These are phyloP conservation scores for Cystofilobasidium bisporidii DNA, from an alignment of 768 basidiomycete genomes.

Conservation along the genomic window DNA sequence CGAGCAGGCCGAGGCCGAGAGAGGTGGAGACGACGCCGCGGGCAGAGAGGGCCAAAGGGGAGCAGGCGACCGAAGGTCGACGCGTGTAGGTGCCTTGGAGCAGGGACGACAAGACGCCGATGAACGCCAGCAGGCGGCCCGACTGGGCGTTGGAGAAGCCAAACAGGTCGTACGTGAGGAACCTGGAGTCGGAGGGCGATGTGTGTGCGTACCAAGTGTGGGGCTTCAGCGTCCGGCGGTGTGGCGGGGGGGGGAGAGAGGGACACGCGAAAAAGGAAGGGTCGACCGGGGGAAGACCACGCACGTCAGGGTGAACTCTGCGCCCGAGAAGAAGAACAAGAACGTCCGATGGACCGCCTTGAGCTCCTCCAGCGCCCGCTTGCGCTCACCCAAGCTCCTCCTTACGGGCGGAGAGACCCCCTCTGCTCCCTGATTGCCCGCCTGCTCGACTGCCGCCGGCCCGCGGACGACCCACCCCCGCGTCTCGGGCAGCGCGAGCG, in stretches of 20 bases:
- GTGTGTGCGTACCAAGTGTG: slow-evolving; percentile 10
- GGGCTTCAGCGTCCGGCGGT: no score
- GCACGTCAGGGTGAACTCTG: slow-evolving; percentile 86
- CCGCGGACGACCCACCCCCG: slow-evolving; percentile 44
- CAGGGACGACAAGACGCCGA: slow-evolving; percentile 80
- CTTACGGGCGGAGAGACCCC: neutral
- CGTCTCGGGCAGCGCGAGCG: slow-evolving; percentile 73
- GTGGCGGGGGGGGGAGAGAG: no score
- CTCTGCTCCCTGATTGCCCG: slow-evolving; percentile 30
- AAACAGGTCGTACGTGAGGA: slow-evolving; percentile 44
- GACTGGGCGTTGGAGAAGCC: slow-evolving; percentile 86
- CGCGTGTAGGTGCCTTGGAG: slow-evolving; percentile 94
- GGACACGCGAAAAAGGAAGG: slow-evolving; percentile 46
- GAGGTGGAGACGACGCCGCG: slow-evolving; percentile 68
- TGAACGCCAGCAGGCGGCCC: slow-evolving; percentile 60
- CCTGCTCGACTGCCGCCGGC: neutral
- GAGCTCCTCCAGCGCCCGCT: slow-evolving; percentile 52
- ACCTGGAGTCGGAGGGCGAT: neutral
- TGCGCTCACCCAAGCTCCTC: slow-evolving; percentile 40
- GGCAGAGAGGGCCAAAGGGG: slow-evolving; percentile 63
- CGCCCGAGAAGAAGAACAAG: slow-evolving; percentile 70
- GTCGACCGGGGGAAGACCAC: slow-evolving; percentile 51
- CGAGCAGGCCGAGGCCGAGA: slow-evolving; percentile 59
- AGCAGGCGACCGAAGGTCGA: slow-evolving; percentile 51
- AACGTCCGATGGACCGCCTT: slow-evolving; percentile 72